phyloP scores from a whole-genome alignment of 1,139 yeast genomes.

The Candida anutae region DNA sequence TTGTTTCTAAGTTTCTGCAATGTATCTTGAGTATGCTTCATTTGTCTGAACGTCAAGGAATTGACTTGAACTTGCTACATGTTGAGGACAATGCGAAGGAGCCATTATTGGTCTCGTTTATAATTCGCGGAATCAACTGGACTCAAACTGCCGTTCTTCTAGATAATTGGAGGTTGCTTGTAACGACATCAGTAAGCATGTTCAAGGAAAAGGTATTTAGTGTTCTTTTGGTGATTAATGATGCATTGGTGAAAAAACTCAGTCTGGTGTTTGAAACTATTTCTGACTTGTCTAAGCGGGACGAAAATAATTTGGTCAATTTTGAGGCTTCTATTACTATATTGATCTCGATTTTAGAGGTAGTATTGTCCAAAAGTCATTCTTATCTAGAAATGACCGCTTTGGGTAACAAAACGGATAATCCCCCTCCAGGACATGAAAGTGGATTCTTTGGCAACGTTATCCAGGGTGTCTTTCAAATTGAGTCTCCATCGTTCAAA shows the following conservation, averaged over 20 bases:
- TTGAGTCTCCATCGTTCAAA: slow-evolving; percentile 59
- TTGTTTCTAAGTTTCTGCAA: slow-evolving; percentile 21
- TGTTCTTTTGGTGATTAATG: slow-evolving; percentile 42
- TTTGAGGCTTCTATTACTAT: slow-evolving; percentile 43
- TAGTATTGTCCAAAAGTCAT: slow-evolving; percentile 54
- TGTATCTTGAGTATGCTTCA: slow-evolving; percentile 26
- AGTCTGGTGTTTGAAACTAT: slow-evolving; percentile 24
- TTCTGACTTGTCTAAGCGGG: slow-evolving; percentile 5
- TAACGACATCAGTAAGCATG: slow-evolving; percentile 37
- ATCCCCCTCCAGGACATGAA: slow-evolving; percentile 15
- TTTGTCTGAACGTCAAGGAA: slow-evolving; percentile 22
- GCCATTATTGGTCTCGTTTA: slow-evolving; percentile 25
- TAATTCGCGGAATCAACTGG: slow-evolving; percentile 31
- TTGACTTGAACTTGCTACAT: slow-evolving; percentile 24
- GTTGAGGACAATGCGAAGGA: slow-evolving; percentile 25
- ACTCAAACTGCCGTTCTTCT: slow-evolving; percentile 31
- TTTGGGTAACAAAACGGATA: slow-evolving; percentile 13
- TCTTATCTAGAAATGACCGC: slow-evolving; percentile 39
- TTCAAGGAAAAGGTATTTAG: slow-evolving; percentile 46
- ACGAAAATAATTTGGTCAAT: slow-evolving; percentile 19
- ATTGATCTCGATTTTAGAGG: slow-evolving; percentile 60
- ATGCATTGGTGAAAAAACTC: slow-evolving; percentile 42
- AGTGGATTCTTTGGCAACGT: slow-evolving; percentile 67
- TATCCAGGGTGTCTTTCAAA: slow-evolving; percentile 79
- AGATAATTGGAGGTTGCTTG: slow-evolving; percentile 40